Conservation (phyloP, 75 land plant species). For the Cunninghamia lanceolata region DNA sequence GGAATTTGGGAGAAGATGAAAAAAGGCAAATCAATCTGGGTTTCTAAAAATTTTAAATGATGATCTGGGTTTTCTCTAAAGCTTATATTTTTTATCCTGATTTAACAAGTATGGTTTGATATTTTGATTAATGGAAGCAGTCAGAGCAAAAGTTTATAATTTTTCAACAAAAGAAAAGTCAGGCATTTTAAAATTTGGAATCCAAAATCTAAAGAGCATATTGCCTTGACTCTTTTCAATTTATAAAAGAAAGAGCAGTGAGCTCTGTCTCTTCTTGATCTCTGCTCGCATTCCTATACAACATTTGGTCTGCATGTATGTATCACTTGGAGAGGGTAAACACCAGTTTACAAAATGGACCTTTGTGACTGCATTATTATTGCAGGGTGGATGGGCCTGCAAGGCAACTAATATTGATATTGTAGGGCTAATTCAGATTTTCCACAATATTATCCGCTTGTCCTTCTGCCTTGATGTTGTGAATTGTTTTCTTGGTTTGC, state of each 20-base stretch:
- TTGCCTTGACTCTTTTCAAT: not conserved
- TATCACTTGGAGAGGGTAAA: not conserved
- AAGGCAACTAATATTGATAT: not conserved
- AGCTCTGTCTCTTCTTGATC: not conserved
- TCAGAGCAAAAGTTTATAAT: not conserved
- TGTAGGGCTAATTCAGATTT: not conserved
- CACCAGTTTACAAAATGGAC: not conserved
- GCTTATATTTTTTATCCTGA: not conserved
- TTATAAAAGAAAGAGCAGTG: not conserved
- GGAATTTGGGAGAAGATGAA: not conserved
- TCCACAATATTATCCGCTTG: not conserved
- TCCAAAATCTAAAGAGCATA: not conserved
- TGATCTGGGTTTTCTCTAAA: not conserved
- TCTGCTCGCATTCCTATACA: not conserved
- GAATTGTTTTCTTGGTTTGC: not conserved
- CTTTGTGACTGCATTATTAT: not conserved
- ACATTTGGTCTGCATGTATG: not conserved
- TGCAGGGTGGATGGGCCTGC: not conserved
- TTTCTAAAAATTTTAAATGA: not conserved
- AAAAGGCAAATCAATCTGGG: not conserved
- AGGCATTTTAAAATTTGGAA: not conserved
- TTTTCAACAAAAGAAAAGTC: too few species aligned
- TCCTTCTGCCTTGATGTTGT: not conserved
- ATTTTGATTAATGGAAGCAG: not conserved
- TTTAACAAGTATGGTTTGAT: not conserved